Conservation (phyloP, 805 yeast genomes). For the Lachancea thermotolerans region DNA sequence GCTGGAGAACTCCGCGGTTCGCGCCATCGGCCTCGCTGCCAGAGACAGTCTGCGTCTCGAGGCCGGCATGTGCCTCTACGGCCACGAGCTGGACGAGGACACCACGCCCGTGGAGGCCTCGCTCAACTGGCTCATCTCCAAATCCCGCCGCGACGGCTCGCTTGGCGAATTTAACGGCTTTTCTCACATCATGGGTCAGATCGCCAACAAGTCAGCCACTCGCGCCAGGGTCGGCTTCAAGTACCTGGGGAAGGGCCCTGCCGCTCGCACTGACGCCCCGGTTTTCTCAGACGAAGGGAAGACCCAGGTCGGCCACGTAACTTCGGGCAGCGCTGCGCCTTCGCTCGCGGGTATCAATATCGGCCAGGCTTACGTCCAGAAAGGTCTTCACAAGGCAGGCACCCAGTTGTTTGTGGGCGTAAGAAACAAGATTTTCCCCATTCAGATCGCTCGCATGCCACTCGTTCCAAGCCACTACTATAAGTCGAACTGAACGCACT, state of each 20-base stretch:
- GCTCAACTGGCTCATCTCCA: constrained; percentile 83
- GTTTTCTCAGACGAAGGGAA: constrained; percentile 51
- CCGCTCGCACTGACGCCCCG: constrained; percentile 78
- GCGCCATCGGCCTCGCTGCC: constrained; percentile 96
- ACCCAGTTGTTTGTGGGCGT: constrained; percentile 66
- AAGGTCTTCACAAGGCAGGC: constrained; percentile 66
- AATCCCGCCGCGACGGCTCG: constrained; percentile 51
- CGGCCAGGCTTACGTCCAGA: constrained; percentile 83
- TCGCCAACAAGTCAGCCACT: constrained; percentile 55
- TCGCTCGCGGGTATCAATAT: constrained; percentile 67
- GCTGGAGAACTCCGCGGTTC: constrained; percentile 48
- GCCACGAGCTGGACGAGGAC: constrained; percentile 76
- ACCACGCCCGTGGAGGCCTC: constrained; percentile 87
- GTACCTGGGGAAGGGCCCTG: constrained; percentile 67
- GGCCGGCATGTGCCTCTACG: constrained; percentile 98
- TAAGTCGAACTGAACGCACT: constrained; percentile 27
- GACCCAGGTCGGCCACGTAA: constrained; percentile 46
- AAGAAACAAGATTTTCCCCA: constrained; percentile 77
- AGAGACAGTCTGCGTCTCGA: constrained; percentile 92
- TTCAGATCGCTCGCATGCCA: constrained; percentile 74
- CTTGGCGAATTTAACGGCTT: constrained; percentile 64
- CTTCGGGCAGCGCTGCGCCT: constrained; percentile 63
- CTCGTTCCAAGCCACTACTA: constrained; percentile 72
- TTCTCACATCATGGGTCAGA: constrained; percentile 58
- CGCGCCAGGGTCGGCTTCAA: constrained; percentile 66